Conservation (phyloP, 2,329 filamentous ascomycete species). For the Alternaria angustiovoidea region DNA sequence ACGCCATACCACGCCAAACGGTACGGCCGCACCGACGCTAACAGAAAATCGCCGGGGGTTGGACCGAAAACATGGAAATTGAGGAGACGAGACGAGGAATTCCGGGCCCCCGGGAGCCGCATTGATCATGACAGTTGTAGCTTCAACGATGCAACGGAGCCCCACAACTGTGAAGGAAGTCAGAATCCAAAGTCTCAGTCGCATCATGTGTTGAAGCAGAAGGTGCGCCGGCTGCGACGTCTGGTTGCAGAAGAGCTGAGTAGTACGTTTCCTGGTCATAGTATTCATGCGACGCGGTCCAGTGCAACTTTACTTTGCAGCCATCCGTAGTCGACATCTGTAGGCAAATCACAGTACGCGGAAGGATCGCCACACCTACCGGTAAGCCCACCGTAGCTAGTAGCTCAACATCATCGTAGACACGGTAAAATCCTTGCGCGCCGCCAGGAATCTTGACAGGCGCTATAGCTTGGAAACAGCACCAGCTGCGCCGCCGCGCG, state of each 20-base stretch:
- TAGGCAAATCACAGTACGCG: constrained; percentile 22
- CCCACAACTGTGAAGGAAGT: not conserved
- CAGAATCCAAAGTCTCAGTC: not conserved
- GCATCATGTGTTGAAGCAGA: not conserved
- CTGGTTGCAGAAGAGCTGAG: not conserved
- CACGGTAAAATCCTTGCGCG: constrained; percentile 2
- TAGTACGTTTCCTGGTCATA: not conserved
- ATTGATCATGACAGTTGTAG: not conserved
- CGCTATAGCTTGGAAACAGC: constrained; percentile 9
- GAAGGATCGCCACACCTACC: constrained; percentile 28
- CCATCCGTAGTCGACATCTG: not conserved
- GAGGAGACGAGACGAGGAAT: not conserved
- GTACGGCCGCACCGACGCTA: not conserved
- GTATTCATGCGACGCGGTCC: not conserved
- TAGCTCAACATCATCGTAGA: not conserved
- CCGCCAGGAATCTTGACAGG: not conserved
- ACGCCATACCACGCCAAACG: not conserved
- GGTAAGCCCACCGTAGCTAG: not conserved
- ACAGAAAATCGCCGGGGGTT: constrained; percentile 3
- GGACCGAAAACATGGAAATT: constrained; percentile 7
- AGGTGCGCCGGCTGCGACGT: not conserved
- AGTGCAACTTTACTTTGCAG: not conserved
- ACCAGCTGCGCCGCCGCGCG: constrained; percentile 3
- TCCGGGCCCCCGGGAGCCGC: not conserved
- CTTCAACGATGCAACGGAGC: not conserved